A percentile compares a stretch with the other conserved stretches of the same genome.
These are phyloP conservation scores for Wickerhamomyces sp. DNA, from an alignment of 1,139 yeast species.

Conservation along the genomic window DNA sequence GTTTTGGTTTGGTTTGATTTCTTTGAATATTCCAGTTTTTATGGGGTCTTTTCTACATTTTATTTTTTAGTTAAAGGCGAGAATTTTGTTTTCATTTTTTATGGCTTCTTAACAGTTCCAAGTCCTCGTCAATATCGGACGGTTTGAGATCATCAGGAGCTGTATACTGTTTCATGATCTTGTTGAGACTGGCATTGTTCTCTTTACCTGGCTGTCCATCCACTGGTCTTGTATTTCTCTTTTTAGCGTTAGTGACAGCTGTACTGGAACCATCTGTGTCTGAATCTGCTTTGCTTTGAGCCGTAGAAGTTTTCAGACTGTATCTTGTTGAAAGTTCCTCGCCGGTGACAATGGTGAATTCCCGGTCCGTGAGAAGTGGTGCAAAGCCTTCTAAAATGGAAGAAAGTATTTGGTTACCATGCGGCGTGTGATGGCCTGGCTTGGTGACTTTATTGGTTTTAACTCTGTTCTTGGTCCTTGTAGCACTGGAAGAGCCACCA, in stretches of 20 bases:
- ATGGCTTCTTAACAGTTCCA: constrained; percentile 14
- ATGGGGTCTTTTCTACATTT: no score
- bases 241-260: neutral
- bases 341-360: constrained; percentile 25
- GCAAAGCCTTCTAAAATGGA: constrained; percentile 26
- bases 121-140: constrained; percentile 28
- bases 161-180: constrained; percentile 26
- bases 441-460: neutral
- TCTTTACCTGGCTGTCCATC: constrained; percentile 3
- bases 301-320: neutral
- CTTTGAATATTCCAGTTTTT: no score
- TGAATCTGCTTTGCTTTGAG: constrained; percentile 1
- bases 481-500: constrained; percentile 6
- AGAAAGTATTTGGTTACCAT: constrained; percentile 10
- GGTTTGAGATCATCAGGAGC: constrained; percentile 26
- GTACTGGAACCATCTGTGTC: constrained; percentile 4
- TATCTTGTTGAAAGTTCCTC: constrained; percentile 17
- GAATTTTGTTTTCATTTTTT: no score
- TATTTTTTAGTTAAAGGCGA: neutral
- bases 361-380: constrained; percentile 26
- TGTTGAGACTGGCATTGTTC: constrained; percentile 14
- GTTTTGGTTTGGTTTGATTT: no score
- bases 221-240: neutral
- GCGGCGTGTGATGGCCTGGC: neutral
- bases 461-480: neutral